Evolutionary conservation across 495 filamentous ascomycete genomes (phyloP).

Genomic region (Aspergillus bridgeri): DNA sequence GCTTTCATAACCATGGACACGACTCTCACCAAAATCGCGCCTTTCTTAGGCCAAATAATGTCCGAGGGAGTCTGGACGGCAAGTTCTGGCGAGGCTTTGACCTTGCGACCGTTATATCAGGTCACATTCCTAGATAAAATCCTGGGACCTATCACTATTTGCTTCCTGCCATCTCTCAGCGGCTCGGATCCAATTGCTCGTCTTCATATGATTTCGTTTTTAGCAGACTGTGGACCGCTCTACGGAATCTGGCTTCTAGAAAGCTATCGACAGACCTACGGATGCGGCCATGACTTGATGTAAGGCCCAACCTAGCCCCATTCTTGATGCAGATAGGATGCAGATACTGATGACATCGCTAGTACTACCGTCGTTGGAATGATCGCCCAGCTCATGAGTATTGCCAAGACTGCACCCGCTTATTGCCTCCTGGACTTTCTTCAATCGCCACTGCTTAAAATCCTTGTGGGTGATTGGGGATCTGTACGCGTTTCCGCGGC

Average conservation of each 20-base stretch:
- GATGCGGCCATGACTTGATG: constrained; percentile 4
- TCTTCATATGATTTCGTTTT: constrained; percentile 18
- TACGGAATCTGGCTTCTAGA: constrained; percentile 23
- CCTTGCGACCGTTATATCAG: constrained; percentile 1
- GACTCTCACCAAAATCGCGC: neutral
- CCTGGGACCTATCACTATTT: constrained; percentile 8
- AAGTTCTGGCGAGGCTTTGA: constrained; percentile 9
- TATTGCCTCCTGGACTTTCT: constrained; percentile 14
- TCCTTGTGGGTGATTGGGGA: neutral
- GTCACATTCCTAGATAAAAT: constrained; percentile 10
- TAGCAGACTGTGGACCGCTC: constrained; percentile 12
- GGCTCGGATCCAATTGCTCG: constrained; percentile 7
- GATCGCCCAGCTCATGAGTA: constrained; percentile 13
- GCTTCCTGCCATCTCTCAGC: constrained; percentile 19
- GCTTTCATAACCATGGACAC: constrained; percentile 4
- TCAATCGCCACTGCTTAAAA: neutral
- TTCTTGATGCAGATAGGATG: neutral
- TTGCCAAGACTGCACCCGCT: constrained; percentile 16
- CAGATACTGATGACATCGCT: neutral
- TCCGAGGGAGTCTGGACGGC: constrained; percentile 5
- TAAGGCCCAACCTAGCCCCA: neutral
- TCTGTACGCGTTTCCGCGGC: neutral
- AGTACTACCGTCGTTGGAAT: constrained; percentile 13
- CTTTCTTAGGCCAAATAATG: neutral
- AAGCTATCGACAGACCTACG: constrained; percentile 14